A percentile compares a stretch with the other conserved stretches of the same genome.
Conservation (phyloP, 352 stramenopile genomes). For the Phytophthora lateralis region DNA sequence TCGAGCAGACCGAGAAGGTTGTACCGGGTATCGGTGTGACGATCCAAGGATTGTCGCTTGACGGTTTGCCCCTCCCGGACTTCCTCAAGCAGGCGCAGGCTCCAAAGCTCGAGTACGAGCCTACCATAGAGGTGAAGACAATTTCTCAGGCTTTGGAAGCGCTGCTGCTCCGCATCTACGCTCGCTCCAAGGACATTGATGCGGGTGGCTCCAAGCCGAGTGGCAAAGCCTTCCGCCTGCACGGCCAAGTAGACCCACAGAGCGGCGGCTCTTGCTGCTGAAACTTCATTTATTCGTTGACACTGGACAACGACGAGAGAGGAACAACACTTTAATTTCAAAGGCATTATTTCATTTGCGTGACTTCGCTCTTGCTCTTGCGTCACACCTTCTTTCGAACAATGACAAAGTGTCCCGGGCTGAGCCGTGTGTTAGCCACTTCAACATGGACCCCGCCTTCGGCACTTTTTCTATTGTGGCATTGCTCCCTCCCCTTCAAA, state of each 20-base stretch:
- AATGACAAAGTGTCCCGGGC: no score
- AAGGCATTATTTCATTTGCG: no score
- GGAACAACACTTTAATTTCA: background rate
- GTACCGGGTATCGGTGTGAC: conserved; percentile 7
- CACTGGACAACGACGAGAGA: background rate
- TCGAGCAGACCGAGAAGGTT: conserved; percentile 59
- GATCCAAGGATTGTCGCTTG: conserved; percentile 9
- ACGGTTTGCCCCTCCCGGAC: conserved; percentile 4
- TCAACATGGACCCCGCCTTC: no score
- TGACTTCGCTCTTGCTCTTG: no score
- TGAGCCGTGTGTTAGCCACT: no score
- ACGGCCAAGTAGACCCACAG: conserved; percentile 9
- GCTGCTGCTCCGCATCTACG: conserved; percentile 70
- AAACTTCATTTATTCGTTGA: conserved; percentile 6
- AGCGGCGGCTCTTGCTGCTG: conserved; percentile 47
- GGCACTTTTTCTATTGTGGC: no score
- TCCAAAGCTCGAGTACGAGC: conserved; percentile 55
- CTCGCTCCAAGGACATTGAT: conserved; percentile 64
- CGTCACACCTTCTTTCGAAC: no score
- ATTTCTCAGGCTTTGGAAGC: conserved; percentile 67
- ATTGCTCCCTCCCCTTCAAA: no score
- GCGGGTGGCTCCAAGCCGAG: conserved; percentile 56
- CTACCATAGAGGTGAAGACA: conserved; percentile 43
- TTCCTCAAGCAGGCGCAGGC: conserved; percentile 15
- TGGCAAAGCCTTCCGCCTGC: conserved; percentile 49